Evolutionary conservation across 129 eudicot genomes (phyloP), one percentile per base, ranked within the genome.

Genomic region (Pulicaria dysenterica): DNA sequence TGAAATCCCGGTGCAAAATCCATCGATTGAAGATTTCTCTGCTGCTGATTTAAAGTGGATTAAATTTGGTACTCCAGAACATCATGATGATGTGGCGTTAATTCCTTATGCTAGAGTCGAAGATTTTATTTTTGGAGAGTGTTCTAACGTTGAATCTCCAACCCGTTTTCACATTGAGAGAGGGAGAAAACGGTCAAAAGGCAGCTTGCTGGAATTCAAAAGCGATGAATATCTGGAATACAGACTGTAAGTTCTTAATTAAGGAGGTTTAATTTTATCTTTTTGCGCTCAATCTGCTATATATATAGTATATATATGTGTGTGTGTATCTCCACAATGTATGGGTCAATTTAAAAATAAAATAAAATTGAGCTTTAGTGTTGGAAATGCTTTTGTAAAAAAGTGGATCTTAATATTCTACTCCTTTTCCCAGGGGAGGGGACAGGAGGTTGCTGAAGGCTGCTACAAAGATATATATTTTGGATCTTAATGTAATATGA

Each of bases 131-230:
- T 68, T 77, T 58, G 97, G 99, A 67, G 99, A 95, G 71, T 84
- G 96, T 67, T 82, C 81, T 24, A 95, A 81, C 13, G 87, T 80
- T 13, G 99, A 95, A 83, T 86, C 83, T 60, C 99, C 99, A 13
- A 95, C 99, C 45, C 91, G 84, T 55, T 95, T 95, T 15, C 99
- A 95, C 82, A 90, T 95, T 55, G 96, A 90, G 82, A 86, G 96
- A 81, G 96, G 94, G 67, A 81, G 99, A 48, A 95, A 88, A 78
- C 84, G 99, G 46, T 48, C 66, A 8, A 72, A 11, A 80, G 97
- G 95, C 46, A 90, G 97, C 88, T 83, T 95, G 62, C 53, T 74
- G 80, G 80, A 88, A 64, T 84, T 72, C 86, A 95, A 88, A 63
- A 80, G 63, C 70, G 99, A 95, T 54, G 97, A 90, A 58, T 91